Conservation (phyloP, 169 alveolate species). For the Cryptosporidium parvum region DNA sequence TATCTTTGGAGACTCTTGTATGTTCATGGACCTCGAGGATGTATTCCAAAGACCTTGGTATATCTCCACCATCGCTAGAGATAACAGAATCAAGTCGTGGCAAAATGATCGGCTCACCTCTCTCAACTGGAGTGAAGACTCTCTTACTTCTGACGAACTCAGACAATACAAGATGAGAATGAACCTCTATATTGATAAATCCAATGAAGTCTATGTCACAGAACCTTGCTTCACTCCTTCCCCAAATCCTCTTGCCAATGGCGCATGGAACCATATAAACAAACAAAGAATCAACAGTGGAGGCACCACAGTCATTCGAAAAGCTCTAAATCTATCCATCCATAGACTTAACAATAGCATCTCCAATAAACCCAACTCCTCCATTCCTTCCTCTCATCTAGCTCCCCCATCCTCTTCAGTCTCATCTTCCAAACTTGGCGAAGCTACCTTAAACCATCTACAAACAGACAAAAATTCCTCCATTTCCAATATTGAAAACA, state of each 20-base stretch:
- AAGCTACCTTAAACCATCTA: neutral
- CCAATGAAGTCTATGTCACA: conserved; percentile 66
- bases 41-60: conserved; percentile 73
- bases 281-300: conserved; percentile 71
- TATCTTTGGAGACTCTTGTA: conserved; percentile 72
- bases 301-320: conserved; percentile 63
- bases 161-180: conserved; percentile 41
- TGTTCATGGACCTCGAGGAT: conserved; percentile 73
- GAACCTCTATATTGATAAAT: conserved; percentile 62
- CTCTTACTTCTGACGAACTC: conserved; percentile 70
- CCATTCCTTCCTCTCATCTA: neutral
- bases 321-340: conserved; percentile 61
- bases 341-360: conserved; percentile 10
- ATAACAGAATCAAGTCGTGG: conserved; percentile 61
- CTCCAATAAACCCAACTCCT: conserved; percentile 5
- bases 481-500: conserved; percentile 4
- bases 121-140: conserved; percentile 73
- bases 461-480: neutral
- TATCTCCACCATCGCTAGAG: conserved; percentile 69
- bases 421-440: neutral
- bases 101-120: conserved; percentile 64
- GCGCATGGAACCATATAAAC: conserved; percentile 75
- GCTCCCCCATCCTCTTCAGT: neutral
- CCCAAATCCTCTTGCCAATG: conserved; percentile 63
- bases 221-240: conserved; percentile 74